Evolutionary conservation across 768 basidiomycete genomes (phyloP).

Genomic region (Pholiota molesta): DNA sequence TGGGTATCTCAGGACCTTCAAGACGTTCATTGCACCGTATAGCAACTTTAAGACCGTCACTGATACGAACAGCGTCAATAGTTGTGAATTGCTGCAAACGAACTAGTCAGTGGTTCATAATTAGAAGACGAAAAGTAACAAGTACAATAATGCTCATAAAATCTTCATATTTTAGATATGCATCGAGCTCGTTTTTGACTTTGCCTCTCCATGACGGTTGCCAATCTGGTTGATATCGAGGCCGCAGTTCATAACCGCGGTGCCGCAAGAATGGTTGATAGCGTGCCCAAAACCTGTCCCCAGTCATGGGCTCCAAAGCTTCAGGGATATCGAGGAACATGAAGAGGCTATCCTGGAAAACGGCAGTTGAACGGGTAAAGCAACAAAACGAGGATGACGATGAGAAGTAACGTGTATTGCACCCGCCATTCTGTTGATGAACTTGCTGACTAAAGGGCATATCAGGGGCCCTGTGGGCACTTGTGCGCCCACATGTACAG

Average conservation of each 20-base stretch:
- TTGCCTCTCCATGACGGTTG: constrained; percentile 7
- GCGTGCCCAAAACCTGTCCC: neutral
- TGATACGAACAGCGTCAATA: neutral
- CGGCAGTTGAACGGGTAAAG: no score
- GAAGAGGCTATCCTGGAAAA: no score
- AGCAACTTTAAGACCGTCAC: neutral
- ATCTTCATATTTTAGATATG: neutral
- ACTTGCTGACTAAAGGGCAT: no score
- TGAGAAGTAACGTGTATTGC: no score
- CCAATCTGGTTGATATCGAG: constrained; percentile 12
- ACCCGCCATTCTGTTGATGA: no score
- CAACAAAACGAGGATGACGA: no score
- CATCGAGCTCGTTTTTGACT: neutral
- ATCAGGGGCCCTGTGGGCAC: no score
- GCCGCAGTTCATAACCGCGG: constrained; percentile 7
- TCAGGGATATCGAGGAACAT: neutral
- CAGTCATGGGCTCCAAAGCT: neutral
- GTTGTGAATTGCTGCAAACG: neutral
- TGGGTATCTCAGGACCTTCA: neutral
- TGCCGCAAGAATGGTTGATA: constrained; percentile 1
- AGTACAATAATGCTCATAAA: neutral
- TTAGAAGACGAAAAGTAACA: neutral
- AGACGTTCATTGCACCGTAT: neutral
- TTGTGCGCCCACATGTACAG: no score
- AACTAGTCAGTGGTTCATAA: neutral